Base-by-base conservation (phyloP, 805 yeast species). In the Yamadazyma endophytica region DNA sequence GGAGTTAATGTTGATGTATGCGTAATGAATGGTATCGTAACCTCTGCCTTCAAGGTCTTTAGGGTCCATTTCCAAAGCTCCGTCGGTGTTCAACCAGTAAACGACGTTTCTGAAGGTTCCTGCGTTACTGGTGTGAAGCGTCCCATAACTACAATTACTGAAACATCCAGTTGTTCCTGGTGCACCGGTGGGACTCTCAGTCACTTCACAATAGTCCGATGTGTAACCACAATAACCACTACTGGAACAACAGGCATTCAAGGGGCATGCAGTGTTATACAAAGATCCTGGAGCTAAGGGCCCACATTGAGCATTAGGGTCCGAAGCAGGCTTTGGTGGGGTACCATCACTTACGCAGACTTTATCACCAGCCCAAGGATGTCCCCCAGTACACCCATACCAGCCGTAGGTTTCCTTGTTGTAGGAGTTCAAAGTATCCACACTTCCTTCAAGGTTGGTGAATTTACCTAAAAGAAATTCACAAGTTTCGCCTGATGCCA, bases 141-240 rank as follows among this genome's bases (percentile, higher is more conserved):
- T 30, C 4, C 50, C 52, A 24, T 31, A 32, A 9, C 47, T 49
- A 42, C 52, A 45, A 33, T 47, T 45, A 2, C 42, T 36, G 17
- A 33, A 24, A 35, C 51, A 47, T 1, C 42, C 42, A 6, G 31
- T 26, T 7, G 50, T 43, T 12, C 47, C 47, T 2, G 47, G 47
- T 8, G 43, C 42, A 3, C 35, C 33, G 18, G 44, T 40, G 11
- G 35, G 14, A 31, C 47, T 42, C 4, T 18, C 13, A 11, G 13
- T 35, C 1, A 13, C 24, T 12, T 18, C 40, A 33, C 52, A 47
- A 27, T 28, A 44, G 2, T 36, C 43, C 8, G 37, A 13, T 9
- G 44, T 40, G 6, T 22, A 17, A 4, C 49, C 52, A 42, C 50
- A 47, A 20, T 28, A 39, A 4, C 43, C 43, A 21, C 12, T 19